These are phyloP conservation scores for Drechslerella stenobrocha DNA, from an alignment of 2,329 filamentous ascomycete genomes.

Conservation along the genomic window DNA sequence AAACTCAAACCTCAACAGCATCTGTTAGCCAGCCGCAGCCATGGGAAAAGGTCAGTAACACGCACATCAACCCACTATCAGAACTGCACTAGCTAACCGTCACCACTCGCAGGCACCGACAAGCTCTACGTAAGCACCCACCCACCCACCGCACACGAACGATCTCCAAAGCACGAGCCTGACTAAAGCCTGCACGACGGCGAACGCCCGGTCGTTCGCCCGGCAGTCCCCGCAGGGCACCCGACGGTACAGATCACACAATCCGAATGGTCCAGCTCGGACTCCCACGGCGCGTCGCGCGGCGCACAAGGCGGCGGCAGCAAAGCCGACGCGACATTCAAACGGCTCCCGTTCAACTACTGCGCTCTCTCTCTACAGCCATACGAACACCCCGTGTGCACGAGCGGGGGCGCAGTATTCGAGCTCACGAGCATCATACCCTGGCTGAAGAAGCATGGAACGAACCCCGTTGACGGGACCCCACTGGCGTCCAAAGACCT, in stretches of 20 bases:
- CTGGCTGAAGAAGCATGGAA: constrained; percentile 91
- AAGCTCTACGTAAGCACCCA: constrained; percentile 59
- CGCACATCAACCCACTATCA: neutral
- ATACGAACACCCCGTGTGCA: constrained; percentile 93
- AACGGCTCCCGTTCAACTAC: constrained; percentile 93
- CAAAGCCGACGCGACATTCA: constrained; percentile 69
- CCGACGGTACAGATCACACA: constrained; percentile 73
- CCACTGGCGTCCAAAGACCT: constrained; percentile 79
- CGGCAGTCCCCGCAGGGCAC: constrained; percentile 8
- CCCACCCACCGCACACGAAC: constrained; percentile 1
- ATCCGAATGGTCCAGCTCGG: constrained; percentile 92
- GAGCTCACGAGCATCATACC: constrained; percentile 91
- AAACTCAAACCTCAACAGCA: constrained; percentile 12
- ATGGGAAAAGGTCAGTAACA: constrained; percentile 41
- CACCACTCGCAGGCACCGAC: constrained; percentile 59
- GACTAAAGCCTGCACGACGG: constrained; percentile 39
- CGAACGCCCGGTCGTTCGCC: constrained; percentile 20
- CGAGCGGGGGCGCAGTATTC: constrained; percentile 81
- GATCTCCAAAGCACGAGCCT: constrained; percentile 26
- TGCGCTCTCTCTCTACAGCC: constrained; percentile 95
- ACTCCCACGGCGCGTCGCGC: constrained; percentile 76
- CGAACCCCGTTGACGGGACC: constrained; percentile 83
- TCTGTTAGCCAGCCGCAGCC: constrained; percentile 11
- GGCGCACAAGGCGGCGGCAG: constrained; percentile 63
- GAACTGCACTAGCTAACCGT: constrained; percentile 7